These are phyloP conservation scores for Yamadazyma triangularis DNA, from an alignment of 1,139 yeast genomes.

Conservation along the genomic window DNA sequence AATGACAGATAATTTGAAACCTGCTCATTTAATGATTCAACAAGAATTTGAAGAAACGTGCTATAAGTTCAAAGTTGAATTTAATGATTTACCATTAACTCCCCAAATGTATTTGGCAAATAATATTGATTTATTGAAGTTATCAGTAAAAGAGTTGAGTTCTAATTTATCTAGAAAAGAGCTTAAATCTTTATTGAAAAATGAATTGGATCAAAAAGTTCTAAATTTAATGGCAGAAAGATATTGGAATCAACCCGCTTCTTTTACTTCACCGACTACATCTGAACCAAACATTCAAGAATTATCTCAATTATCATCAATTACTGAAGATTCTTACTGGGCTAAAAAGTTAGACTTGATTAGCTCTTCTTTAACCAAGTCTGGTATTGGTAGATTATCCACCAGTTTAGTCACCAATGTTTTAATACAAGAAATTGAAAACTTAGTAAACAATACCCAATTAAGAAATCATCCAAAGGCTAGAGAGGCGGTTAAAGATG, in stretches of 20 bases:
- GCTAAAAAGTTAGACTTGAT: conserved; percentile 80
- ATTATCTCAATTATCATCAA: conserved; percentile 22
- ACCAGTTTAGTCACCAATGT: conserved; percentile 81
- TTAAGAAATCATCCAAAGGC: conserved; percentile 83
- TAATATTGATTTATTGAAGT: conserved; percentile 81
- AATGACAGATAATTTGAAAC: conserved; percentile 85
- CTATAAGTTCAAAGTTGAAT: conserved; percentile 92
- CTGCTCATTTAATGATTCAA: conserved; percentile 81
- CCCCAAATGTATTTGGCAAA: conserved; percentile 93
- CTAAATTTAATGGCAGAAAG: conserved; percentile 82
- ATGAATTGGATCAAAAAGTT: conserved; percentile 84
- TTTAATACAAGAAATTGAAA: conserved; percentile 70
- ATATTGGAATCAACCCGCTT: conserved; percentile 59
- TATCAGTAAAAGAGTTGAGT: conserved; percentile 83
- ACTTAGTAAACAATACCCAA: conserved; percentile 68
- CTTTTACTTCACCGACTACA: not conserved
- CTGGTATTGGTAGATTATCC: conserved; percentile 89
- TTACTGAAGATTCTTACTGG: conserved; percentile 80
- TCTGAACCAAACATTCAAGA: conserved; percentile 28
- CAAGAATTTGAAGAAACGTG: conserved; percentile 92
- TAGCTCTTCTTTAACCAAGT: conserved; percentile 78
- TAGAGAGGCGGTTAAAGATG: conserved; percentile 73
- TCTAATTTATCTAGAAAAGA: conserved; percentile 80
- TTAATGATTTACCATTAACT: conserved; percentile 88
- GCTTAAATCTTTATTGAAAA: conserved; percentile 70